Percentiles rank a stretch among this genome's conserved stretches.
Conservation (phyloP, 2,329 filamentous ascomycete genomes). For the Aureobasidium sp. region DNA sequence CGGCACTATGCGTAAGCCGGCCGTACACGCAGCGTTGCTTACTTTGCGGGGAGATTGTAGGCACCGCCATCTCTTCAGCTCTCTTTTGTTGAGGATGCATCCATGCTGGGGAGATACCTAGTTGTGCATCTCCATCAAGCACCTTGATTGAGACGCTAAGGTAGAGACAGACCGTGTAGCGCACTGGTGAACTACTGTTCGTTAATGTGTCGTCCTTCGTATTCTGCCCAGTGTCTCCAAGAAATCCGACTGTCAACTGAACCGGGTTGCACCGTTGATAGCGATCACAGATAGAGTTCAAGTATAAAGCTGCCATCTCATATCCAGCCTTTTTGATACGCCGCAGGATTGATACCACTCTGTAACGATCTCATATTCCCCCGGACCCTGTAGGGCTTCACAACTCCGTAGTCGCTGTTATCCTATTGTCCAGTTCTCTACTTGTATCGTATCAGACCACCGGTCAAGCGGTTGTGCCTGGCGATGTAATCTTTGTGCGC, state of each 20-base stretch:
- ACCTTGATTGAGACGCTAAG: too few species aligned
- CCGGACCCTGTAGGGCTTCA: background rate
- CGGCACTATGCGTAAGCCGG: too few species aligned
- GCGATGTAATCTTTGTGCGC: background rate
- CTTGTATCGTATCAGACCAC: background rate
- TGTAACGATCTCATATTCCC: background rate
- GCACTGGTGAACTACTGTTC: background rate
- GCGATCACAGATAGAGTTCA: background rate
- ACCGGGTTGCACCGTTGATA: background rate
- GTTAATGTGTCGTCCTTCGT: background rate
- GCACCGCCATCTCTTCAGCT: background rate
- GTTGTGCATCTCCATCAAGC: too few species aligned
- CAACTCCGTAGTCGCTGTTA: background rate
- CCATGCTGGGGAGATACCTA: too few species aligned
- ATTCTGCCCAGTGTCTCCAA: background rate
- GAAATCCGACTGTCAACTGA: background rate
- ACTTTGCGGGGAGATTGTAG: too few species aligned
- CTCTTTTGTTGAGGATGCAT: background rate
- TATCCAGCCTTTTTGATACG: background rate
- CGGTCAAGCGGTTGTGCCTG: background rate
- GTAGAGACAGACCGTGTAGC: background rate
- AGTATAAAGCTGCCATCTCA: background rate
- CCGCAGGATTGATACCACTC: background rate
- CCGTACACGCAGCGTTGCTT: too few species aligned
- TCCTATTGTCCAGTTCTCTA: background rate